Evolutionary conservation across 2,329 filamentous ascomycete species (phyloP).

Genomic region (Neophaeococcomyces aloes): DNA sequence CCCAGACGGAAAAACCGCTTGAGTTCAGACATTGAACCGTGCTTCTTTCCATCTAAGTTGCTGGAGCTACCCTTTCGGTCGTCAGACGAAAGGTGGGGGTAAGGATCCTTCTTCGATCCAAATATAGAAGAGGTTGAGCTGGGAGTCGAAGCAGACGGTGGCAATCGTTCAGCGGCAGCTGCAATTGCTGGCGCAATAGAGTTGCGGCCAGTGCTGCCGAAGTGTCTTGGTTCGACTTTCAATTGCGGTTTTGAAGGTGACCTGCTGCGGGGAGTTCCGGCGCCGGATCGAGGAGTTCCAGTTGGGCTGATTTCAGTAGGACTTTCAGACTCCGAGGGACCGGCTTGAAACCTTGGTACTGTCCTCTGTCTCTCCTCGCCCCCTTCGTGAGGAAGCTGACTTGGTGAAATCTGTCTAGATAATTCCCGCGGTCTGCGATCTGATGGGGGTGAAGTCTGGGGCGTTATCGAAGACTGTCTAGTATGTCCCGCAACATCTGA

Average conservation of each 20-base stretch:
- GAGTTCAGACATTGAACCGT: slow-evolving; percentile 84
- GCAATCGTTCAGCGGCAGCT: slow-evolving; percentile 26
- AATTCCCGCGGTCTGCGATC: slow-evolving; percentile 25
- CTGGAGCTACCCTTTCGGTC: slow-evolving; percentile 22
- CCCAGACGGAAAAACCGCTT: slow-evolving; percentile 93
- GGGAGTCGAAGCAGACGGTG: slow-evolving; percentile 36
- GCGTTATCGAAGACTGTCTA: slow-evolving; percentile 38
- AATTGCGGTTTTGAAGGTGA: slow-evolving; percentile 28
- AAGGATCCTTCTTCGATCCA: slow-evolving; percentile 41
- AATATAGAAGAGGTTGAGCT: slow-evolving; percentile 43
- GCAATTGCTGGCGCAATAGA: slow-evolving; percentile 22
- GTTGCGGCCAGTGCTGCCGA: slow-evolving; percentile 20
- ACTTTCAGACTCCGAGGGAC: slow-evolving; percentile 44
- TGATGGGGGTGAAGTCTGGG: slow-evolving; percentile 45
- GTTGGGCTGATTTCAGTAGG: slow-evolving; percentile 55
- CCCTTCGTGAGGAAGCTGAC: slow-evolving; percentile 12
- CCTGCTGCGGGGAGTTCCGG: slow-evolving; percentile 35
- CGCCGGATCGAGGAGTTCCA: slow-evolving; percentile 37
- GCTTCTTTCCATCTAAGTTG: slow-evolving; percentile 39
- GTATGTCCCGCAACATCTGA: slow-evolving; percentile 24
- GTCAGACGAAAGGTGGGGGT: slow-evolving; percentile 38
- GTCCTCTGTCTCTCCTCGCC: slow-evolving; percentile 28
- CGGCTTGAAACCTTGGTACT: slow-evolving; percentile 46
- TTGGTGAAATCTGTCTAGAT: slow-evolving; percentile 24
- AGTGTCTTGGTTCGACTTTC: slow-evolving; percentile 15